A percentile compares a stretch with the other conserved stretches of the same genome.
Evolutionary conservation across 2,329 filamentous ascomycete species (phyloP).

Genomic region (Pyricularia grisea): DNA sequence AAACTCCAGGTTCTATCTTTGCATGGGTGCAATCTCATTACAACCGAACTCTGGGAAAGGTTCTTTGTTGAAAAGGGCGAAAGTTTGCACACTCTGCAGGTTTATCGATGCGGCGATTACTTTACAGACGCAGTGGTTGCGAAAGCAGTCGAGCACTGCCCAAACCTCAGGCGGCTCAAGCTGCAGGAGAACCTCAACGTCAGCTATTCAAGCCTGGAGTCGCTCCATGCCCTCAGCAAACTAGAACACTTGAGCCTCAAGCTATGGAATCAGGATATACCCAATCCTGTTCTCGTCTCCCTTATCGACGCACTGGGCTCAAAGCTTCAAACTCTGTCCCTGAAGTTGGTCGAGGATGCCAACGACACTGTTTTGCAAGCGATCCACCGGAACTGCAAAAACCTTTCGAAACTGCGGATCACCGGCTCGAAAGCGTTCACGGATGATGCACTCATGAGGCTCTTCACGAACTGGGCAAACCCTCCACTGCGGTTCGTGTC

Average conservation of each 20-base stretch:
- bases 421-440: slow-evolving; percentile 68
- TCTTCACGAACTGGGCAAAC: slow-evolving; percentile 74
- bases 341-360: slow-evolving; percentile 57
- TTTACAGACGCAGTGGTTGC: slow-evolving; percentile 63
- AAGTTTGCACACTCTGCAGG: slow-evolving; percentile 57
- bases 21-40: slow-evolving; percentile 75
- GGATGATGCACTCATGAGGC: slow-evolving; percentile 59
- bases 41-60: slow-evolving; percentile 64
- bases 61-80: slow-evolving; percentile 58
- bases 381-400: slow-evolving; percentile 60
- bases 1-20: slow-evolving; percentile 66
- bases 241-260: slow-evolving; percentile 71
- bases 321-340: slow-evolving; percentile 65
- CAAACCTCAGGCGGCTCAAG: slow-evolving; percentile 65
- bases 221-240: slow-evolving; percentile 50
- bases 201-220: slow-evolving; percentile 53
- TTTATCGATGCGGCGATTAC: slow-evolving; percentile 72
- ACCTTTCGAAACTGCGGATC: slow-evolving; percentile 69
- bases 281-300: slow-evolving; percentile 46
- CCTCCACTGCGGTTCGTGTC: slow-evolving; percentile 62
- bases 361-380: slow-evolving; percentile 61
- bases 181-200: slow-evolving; percentile 71
- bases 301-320: slow-evolving; percentile 54
- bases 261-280: slow-evolving; percentile 43
- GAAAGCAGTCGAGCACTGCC: slow-evolving; percentile 54